Evolutionary conservation across 306 rosid species (phyloP), one percentile per base, ranked within the genome.

Genomic region (Prunus kanzakura): DNA sequence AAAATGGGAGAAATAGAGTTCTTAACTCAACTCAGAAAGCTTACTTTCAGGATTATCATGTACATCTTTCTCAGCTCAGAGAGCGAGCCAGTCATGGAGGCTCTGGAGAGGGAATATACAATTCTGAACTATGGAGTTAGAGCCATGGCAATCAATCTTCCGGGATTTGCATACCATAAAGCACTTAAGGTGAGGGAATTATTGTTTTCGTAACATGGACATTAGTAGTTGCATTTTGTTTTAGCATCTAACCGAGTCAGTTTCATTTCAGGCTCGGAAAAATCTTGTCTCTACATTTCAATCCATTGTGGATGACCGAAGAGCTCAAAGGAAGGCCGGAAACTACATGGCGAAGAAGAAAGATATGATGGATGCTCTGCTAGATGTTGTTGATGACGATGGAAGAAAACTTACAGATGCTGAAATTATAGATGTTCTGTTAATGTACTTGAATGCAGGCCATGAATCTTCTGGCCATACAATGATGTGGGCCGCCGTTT

Each of bases 381-480:
- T 94, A 16, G 96, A 90, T 75, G 93, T 65, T 50, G 92, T 86
- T 77, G 98, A 94, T 72, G 97, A 90, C 32, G 82, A 84, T 77
- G 95, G 98, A 22, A 84, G 89, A 73, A 92, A 81, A 55, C 69
- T 94, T 71, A 41, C 65, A 2, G 91, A 94, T 70, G 96, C 88
- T 16, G 91, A 86, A 22, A 86, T 94, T 43, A 92, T 94, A 52
- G 97, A 94, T 78, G 65, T 92, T 49, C 77, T 94, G 85, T 12
- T 94, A 43, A 94, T 94, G 98, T 94, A 94, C 82, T 80, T 94
- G 84, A 94, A 94, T 63, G 98, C 97, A 0, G 98, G 98, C 45
- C 98, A 94, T 76, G 98, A 94, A 54, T 94, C 98, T 79, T 94
- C 97, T 0, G 98, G 96, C 12, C 98, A 94, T 69, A 94, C 81